These are phyloP conservation scores for Penicillium palitans DNA, from an alignment of 2,329 filamentous ascomycete genomes.

Conservation along the genomic window DNA sequence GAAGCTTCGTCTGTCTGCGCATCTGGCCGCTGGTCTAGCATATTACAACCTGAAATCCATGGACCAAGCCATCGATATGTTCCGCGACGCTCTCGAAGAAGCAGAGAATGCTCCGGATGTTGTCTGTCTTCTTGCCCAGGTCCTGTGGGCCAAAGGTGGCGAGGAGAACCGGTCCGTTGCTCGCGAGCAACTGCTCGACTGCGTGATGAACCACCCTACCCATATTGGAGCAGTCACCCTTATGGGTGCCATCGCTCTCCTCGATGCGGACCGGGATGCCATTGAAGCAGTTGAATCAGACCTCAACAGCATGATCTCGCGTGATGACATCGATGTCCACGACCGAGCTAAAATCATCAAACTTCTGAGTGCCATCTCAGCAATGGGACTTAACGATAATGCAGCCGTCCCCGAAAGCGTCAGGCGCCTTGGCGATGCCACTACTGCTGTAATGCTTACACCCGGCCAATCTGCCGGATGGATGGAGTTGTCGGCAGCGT, in stretches of 20 bases:
- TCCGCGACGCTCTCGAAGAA: conserved; percentile 76
- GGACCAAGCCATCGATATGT: conserved; percentile 72
- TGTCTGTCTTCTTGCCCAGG: conserved; percentile 82
- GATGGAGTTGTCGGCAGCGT: conserved; percentile 67
- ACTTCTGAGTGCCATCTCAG: conserved; percentile 72
- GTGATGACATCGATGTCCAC: conserved; percentile 60
- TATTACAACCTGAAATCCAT: conserved; percentile 69
- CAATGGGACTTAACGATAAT: conserved; percentile 52
- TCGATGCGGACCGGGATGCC: conserved; percentile 77
- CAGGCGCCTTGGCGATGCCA: conserved; percentile 63
- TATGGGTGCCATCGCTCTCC: conserved; percentile 77
- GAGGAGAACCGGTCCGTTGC: conserved; percentile 73
- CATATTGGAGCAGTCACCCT: conserved; percentile 80
- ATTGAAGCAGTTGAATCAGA: conserved; percentile 78
- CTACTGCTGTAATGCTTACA: conserved; percentile 75
- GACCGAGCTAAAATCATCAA: conserved; percentile 71
- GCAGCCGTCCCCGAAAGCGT: conserved; percentile 46
- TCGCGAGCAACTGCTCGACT: conserved; percentile 74
- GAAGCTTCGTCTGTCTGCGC: conserved; percentile 76
- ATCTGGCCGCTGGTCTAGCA: conserved; percentile 81
- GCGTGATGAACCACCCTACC: conserved; percentile 70
- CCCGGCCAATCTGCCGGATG: conserved; percentile 80
- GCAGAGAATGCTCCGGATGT: conserved; percentile 76
- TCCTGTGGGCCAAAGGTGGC: conserved; percentile 86
- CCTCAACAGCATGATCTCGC: conserved; percentile 69